Conservation (phyloP, 2,329 filamentous ascomycete genomes). For the Rhynchosporium graminicola region DNA sequence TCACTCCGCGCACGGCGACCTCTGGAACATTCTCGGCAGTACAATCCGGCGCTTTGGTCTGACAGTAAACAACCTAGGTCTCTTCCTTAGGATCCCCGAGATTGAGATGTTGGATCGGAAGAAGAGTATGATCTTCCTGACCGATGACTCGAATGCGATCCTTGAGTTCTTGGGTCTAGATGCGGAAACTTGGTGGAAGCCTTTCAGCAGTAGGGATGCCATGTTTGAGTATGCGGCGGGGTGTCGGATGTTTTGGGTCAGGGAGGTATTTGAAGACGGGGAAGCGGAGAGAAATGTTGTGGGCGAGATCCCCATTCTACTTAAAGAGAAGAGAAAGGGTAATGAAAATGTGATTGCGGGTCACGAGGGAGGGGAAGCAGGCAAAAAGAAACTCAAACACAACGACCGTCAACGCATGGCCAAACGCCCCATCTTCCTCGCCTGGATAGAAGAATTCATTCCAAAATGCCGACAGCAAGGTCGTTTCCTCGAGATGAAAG, state of each 20-base stretch:
- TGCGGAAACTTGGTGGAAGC: conserved; percentile 49
- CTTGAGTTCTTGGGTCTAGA: conserved; percentile 66
- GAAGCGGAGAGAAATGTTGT: conserved; percentile 22
- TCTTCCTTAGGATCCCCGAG: conserved; percentile 67
- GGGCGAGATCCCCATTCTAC: conserved; percentile 19
- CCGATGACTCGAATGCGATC: conserved; percentile 54
- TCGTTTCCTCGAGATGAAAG: conserved; percentile 33
- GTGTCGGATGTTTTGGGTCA: conserved; percentile 59
- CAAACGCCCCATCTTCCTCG: conserved; percentile 56
- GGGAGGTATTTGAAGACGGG: conserved; percentile 38
- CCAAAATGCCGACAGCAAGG: conserved; percentile 50
- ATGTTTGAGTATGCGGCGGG: conserved; percentile 63
- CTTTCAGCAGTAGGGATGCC: conserved; percentile 55
- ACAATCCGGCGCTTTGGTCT: conserved; percentile 66
- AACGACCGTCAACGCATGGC: conserved; percentile 60
- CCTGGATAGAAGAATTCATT: conserved; percentile 66
- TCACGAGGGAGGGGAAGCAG: conserved; percentile 40
- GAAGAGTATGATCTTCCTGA: conserved; percentile 58
- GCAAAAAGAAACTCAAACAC: conserved; percentile 46
- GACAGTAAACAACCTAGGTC: conserved; percentile 60
- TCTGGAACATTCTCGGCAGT: conserved; percentile 65
- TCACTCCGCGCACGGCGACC: conserved; percentile 70
- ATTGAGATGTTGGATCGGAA: conserved; percentile 62
- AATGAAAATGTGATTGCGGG: conserved; percentile 9
- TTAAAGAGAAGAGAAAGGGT: conserved; percentile 6